These are phyloP conservation scores for Periconia sp. DNA, from an alignment of 2,329 filamentous ascomycete genomes.

Conservation along the genomic window DNA sequence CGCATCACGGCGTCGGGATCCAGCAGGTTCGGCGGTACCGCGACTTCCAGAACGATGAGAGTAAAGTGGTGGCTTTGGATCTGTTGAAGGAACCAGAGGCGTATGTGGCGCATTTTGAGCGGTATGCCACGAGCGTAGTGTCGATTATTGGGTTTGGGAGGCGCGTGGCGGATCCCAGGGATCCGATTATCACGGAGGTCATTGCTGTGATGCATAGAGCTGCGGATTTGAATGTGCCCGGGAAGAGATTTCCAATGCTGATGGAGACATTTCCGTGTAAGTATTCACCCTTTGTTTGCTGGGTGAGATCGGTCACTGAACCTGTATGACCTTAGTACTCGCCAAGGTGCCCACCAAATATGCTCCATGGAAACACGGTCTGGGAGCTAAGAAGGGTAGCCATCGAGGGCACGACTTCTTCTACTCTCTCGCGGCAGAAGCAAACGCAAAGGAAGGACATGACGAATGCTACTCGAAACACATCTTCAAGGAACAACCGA, in stretches of 20 bases:
- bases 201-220: slow-evolving; percentile 61
- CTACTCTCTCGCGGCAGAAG: slow-evolving; percentile 35
- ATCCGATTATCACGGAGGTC: slow-evolving; percentile 63
- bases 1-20: slow-evolving; percentile 38
- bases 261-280: slow-evolving; percentile 57
- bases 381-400: slow-evolving; percentile 27
- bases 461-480: slow-evolving; percentile 38
- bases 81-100: slow-evolving; percentile 48
- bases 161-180: slow-evolving; percentile 52
- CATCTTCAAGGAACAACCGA: slow-evolving; percentile 46
- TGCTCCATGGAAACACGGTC: slow-evolving; percentile 40
- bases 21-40: slow-evolving; percentile 59
- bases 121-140: slow-evolving; percentile 57
- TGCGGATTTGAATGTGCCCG: slow-evolving; percentile 54
- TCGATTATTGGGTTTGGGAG: slow-evolving; percentile 61
- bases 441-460: slow-evolving; percentile 30
- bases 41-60: slow-evolving; percentile 62
- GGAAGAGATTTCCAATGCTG: slow-evolving; percentile 60
- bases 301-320: background rate
- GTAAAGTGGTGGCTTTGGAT: slow-evolving; percentile 56
- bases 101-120: slow-evolving; percentile 58
- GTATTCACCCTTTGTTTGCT: background rate
- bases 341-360: slow-evolving; percentile 26
- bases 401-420: slow-evolving; percentile 39
- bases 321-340: slow-evolving; percentile 14